Percentiles rank a stretch among this genome's conserved stretches.
These are phyloP conservation scores for Amphibolis antarctica DNA, from an alignment of 106 monocot genomes.

Conservation along the genomic window DNA sequence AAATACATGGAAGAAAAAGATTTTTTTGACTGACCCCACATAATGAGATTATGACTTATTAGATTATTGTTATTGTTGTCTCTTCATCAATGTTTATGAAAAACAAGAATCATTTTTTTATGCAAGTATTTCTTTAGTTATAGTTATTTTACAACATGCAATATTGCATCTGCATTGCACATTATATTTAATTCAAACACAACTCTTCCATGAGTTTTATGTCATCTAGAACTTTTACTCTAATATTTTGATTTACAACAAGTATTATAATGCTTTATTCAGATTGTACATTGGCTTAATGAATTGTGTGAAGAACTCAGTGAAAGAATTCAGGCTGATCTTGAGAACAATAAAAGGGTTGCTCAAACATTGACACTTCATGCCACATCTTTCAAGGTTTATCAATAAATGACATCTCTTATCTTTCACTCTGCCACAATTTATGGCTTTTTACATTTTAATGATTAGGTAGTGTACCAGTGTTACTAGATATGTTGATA, in stretches of 20 bases:
- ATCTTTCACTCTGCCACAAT: neutral
- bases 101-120: no score
- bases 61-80: no score
- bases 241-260: neutral
- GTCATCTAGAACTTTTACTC: no score
- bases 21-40: no score
- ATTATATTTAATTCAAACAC: no score
- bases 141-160: no score
- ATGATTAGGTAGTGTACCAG: neutral
- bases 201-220: no score
- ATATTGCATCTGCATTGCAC: no score
- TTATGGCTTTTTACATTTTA: neutral
- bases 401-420: neutral
- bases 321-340: slow-evolving; percentile 76
- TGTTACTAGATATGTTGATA: neutral
- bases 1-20: no score
- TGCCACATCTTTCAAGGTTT: slow-evolving; percentile 70
- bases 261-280: slow-evolving; percentile 3
- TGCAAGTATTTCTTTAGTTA: no score
- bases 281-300: slow-evolving; percentile 88
- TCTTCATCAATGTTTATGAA: no score
- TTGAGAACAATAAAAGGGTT: slow-evolving; percentile 69
- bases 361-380: slow-evolving; percentile 81
- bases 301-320: slow-evolving; percentile 89
- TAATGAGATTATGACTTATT: no score